These are phyloP conservation scores for Stentor roeselii DNA, from an alignment of 73 alveolate species.

Conservation along the genomic window DNA sequence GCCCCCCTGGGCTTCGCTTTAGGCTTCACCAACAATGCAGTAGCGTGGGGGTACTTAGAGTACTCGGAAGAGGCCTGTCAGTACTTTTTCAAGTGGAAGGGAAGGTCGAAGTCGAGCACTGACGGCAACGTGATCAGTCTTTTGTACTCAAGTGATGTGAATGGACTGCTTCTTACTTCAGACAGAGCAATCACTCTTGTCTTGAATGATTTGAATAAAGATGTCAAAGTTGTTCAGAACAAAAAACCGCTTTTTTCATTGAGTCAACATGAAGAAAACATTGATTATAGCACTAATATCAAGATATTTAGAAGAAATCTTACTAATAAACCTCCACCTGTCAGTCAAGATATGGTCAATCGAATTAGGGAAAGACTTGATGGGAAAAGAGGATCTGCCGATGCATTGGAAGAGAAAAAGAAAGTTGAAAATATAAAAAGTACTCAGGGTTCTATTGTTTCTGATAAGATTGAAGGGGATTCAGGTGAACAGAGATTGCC, in stretches of 20 bases:
- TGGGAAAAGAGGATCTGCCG: background rate
- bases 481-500: background rate
- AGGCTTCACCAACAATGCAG: constrained; percentile 2
- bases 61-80: background rate
- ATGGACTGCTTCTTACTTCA: background rate
- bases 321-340: background rate
- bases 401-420: background rate
- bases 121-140: background rate
- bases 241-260: background rate
- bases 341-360: background rate
- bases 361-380: constrained; percentile 3
- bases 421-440: background rate
- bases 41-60: background rate
- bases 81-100: constrained; percentile 17
- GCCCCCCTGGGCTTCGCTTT: background rate
- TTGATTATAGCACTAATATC: background rate
- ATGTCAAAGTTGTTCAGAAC: background rate
- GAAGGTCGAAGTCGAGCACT: background rate
- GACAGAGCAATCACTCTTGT: background rate
- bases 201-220: background rate
- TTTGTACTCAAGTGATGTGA: background rate
- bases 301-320: background rate
- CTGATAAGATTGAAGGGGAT: background rate
- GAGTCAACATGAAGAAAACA: background rate
- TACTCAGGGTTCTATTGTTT: background rate